These are phyloP conservation scores for Myochromella boudieri DNA, from an alignment of 768 basidiomycete species.

Conservation along the genomic window DNA sequence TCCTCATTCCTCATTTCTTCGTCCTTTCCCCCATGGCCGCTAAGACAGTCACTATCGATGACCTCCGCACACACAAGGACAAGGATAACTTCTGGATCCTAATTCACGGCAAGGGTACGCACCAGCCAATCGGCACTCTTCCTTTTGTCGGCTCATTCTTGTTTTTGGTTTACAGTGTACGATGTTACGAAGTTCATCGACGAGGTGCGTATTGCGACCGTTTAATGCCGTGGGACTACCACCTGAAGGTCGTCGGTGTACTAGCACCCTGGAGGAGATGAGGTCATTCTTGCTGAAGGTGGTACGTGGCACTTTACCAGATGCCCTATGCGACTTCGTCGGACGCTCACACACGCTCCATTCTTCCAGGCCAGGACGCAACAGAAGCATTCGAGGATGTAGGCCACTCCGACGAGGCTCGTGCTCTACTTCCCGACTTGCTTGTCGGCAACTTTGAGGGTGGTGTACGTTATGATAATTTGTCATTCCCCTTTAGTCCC, in stretches of 20 bases:
- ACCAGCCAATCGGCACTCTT: constrained; percentile 33
- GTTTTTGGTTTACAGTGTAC: constrained; percentile 63
- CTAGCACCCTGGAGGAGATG: constrained; percentile 97
- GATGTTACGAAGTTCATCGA: constrained; percentile 92
- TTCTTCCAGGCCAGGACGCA: constrained; percentile 78
- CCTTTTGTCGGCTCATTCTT: constrained; percentile 30
- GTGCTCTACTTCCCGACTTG: constrained; percentile 77
- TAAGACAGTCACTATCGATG: constrained; percentile 66
- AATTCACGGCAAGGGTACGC: constrained; percentile 78
- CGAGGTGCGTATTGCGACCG: constrained; percentile 56
- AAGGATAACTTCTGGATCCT: constrained; percentile 82
- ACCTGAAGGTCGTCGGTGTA: not conserved
- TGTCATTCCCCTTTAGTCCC: constrained; percentile 7
- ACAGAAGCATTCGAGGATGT: constrained; percentile 99
- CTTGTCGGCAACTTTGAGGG: constrained; percentile 82
- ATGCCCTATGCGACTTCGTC: constrained; percentile 8
- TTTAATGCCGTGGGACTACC: not conserved
- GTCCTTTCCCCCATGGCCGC: constrained; percentile 33
- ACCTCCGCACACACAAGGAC: constrained; percentile 74
- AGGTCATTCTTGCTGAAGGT: constrained; percentile 92
- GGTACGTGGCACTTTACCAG: constrained; percentile 50
- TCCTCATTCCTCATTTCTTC: constrained; percentile 17
- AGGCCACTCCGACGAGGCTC: constrained; percentile 97
- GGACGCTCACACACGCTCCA: constrained; percentile 10
- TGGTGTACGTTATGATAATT: constrained; percentile 48